A percentile compares a stretch with the other conserved stretches of the same genome.
phyloP scores from a whole-genome alignment of 164 flowering plant species.

The Protea cynaroides region DNA sequence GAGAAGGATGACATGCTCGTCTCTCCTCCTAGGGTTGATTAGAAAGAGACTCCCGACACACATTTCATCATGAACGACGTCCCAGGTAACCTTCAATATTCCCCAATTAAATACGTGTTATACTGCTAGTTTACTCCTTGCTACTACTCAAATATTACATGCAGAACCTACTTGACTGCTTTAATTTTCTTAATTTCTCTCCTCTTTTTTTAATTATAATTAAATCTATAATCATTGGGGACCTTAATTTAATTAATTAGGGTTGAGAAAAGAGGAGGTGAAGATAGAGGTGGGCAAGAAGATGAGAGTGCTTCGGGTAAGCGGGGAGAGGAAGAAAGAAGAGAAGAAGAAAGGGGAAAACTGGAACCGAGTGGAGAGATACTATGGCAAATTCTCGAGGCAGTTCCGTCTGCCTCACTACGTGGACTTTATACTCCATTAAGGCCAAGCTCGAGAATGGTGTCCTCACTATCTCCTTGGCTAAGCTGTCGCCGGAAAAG shows the following conservation, averaged over 20 bases:
- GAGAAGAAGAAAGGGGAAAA: background rate
- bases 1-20: conserved; percentile 22
- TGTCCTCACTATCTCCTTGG: conserved; percentile 32
- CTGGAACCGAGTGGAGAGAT: conserved; percentile 18
- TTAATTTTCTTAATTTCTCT: too few species aligned
- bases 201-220: background rate
- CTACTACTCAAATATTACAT: too few species aligned
- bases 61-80: conserved; percentile 38
- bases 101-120: too few species aligned
- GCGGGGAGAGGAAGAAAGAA: background rate
- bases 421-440: conserved; percentile 33
- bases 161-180: too few species aligned
- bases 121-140: too few species aligned
- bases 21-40: conserved; percentile 36
- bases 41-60: conserved; percentile 45
- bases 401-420: conserved; percentile 38
- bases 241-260: too few species aligned
- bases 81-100: conserved; percentile 23
- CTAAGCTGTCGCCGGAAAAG: conserved; percentile 36
- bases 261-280: background rate
- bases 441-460: conserved; percentile 43
- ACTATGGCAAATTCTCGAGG: conserved; percentile 39
- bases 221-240: too few species aligned
- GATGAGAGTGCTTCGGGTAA: background rate
- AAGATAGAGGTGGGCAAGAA: background rate